Percentiles rank a stretch among this genome's conserved stretches.
Evolutionary conservation across 768 basidiomycete genomes (phyloP).

Genomic region (Basidioascus undulatus): DNA sequence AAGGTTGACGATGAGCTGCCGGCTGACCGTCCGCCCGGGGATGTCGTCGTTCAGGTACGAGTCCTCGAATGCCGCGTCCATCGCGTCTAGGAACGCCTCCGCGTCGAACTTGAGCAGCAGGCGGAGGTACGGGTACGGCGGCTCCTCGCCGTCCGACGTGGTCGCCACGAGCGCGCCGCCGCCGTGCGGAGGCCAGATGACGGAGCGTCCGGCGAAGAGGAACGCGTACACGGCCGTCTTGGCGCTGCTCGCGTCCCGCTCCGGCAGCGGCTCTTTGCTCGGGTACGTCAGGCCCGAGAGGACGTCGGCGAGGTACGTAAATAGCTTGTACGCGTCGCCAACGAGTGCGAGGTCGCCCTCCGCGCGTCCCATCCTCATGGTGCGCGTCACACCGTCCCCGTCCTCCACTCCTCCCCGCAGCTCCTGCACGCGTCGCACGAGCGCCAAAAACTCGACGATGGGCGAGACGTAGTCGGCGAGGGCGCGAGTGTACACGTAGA

Average conservation of each 20-base stretch:
- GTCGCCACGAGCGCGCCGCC: conserved; percentile 47
- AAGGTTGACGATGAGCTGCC: conserved; percentile 60
- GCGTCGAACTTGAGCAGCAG: conserved; percentile 68
- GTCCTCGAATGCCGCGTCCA: conserved; percentile 91
- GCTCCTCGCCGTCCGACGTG: conserved; percentile 55
- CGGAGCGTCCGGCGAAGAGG: conserved; percentile 57
- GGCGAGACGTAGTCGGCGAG: conserved; percentile 73
- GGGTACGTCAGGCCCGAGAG: conserved; percentile 72
- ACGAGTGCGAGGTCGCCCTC: conserved; percentile 25
- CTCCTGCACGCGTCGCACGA: conserved; percentile 44
- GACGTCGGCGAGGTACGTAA: conserved; percentile 56
- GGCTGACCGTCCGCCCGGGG: conserved; percentile 29
- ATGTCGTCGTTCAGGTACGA: conserved; percentile 55
- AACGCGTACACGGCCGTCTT: conserved; percentile 55
- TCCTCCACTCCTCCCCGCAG: conserved; percentile 7
- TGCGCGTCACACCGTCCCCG: neutral
- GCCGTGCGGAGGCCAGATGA: conserved; percentile 50
- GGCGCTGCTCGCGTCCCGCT: conserved; percentile 40
- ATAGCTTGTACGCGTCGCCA: conserved; percentile 71
- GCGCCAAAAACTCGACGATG: conserved; percentile 52
- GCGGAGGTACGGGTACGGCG: conserved; percentile 71
- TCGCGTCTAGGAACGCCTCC: conserved; percentile 74
- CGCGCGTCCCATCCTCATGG: conserved; percentile 1
- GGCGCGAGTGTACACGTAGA: conserved; percentile 78
- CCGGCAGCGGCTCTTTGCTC: conserved; percentile 42